Evolutionary conservation across 2,329 filamentous ascomycete genomes (phyloP).

Genomic region (Akanthomyces uredinophilus): DNA sequence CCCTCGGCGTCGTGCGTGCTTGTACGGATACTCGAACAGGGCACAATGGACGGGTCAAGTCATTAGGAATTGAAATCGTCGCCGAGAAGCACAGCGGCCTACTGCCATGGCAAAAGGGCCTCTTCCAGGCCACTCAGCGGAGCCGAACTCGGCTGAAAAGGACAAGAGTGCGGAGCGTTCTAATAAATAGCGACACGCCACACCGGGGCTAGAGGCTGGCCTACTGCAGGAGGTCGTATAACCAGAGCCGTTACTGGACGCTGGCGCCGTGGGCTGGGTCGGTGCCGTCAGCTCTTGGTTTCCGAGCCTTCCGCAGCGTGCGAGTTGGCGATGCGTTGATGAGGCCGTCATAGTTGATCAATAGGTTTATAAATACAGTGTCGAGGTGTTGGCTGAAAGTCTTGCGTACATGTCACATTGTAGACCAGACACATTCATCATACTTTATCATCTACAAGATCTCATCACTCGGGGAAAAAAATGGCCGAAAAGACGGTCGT

Average conservation of each 20-base stretch:
- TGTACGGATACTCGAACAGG: background rate
- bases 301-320: background rate
- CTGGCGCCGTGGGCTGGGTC: background rate
- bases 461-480: background rate
- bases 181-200: background rate
- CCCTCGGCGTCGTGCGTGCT: background rate
- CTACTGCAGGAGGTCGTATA: background rate
- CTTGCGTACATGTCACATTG: too few species aligned
- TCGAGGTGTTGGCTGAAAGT: too few species aligned
- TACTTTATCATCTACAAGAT: background rate
- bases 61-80: too few species aligned
- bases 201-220: background rate
- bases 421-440: too few species aligned
- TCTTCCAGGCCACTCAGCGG: background rate
- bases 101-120: too few species aligned
- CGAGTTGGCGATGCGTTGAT: too few species aligned
- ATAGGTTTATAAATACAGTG: too few species aligned
- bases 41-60: background rate
- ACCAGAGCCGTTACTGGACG: background rate
- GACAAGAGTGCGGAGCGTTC: background rate
- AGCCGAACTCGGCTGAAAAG: conserved; percentile 8
- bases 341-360: too few species aligned
- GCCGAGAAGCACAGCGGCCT: too few species aligned
- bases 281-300: background rate
- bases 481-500: conserved; percentile 30